Conservation (phyloP, 345 rosid genomes). For the Aurinia saxatilis region DNA sequence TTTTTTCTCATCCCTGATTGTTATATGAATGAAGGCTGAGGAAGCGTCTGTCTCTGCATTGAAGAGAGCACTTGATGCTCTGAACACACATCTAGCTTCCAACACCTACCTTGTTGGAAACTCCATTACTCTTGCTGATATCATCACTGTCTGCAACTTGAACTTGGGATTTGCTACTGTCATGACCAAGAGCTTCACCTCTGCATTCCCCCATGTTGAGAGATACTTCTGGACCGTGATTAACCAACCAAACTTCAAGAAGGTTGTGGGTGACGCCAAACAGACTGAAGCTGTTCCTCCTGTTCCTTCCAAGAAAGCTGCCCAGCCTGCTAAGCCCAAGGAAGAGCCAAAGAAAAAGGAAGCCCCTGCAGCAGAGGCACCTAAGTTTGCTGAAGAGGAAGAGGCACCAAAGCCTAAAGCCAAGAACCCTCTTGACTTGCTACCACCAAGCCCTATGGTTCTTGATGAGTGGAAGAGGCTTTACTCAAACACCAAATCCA, state of each 20-base stretch:
- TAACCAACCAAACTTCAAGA: conserved; percentile 86
- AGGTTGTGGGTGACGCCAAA: conserved; percentile 73
- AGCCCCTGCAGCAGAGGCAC: conserved; percentile 36
- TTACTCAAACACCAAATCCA: conserved; percentile 88
- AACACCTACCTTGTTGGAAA: conserved; percentile 91
- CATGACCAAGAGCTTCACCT: conserved; percentile 76
- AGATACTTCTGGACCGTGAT: conserved; percentile 95
- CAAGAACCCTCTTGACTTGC: conserved; percentile 88
- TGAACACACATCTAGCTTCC: conserved; percentile 64
- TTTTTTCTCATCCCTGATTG: neutral
- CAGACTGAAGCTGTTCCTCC: conserved; percentile 67
- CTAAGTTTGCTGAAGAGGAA: conserved; percentile 44
- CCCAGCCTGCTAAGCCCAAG: conserved; percentile 62
- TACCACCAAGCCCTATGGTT: conserved; percentile 91
- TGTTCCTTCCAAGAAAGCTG: conserved; percentile 56
- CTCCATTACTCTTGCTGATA: conserved; percentile 83
- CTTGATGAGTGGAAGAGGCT: conserved; percentile 99
- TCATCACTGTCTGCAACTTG: conserved; percentile 69
- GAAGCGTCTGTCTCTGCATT: conserved; percentile 60
- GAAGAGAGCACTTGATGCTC: conserved; percentile 75
- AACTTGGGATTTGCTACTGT: conserved; percentile 37
- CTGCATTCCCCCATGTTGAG: conserved; percentile 93
- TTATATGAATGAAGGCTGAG: conserved; percentile 52
- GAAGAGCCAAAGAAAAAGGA: conserved; percentile 64
- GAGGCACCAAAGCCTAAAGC: conserved; percentile 80